Conservation (phyloP, 2,329 filamentous ascomycete genomes). For the Cladosporium sp. region DNA sequence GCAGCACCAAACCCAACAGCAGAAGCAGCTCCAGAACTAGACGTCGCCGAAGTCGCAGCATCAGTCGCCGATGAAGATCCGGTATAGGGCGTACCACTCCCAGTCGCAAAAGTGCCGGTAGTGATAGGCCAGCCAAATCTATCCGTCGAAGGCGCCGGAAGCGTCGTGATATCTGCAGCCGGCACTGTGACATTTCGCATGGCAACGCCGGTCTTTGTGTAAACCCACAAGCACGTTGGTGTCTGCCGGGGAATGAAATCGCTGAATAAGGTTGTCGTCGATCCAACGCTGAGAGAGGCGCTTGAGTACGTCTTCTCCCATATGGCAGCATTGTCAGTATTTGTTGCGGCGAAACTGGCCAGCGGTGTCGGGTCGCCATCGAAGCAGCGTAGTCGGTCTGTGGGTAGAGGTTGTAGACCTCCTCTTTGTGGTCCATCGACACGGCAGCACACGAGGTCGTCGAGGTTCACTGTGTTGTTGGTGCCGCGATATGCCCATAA, state of each 20-base stretch:
- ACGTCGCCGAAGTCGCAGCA: neutral
- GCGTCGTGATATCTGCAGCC: constrained; percentile 17
- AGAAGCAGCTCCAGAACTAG: neutral
- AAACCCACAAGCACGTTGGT: constrained; percentile 19
- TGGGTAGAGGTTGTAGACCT: constrained; percentile 12
- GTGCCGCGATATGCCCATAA: constrained; percentile 7
- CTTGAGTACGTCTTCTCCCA: constrained; percentile 17
- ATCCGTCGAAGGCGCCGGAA: constrained; percentile 6
- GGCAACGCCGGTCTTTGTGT: constrained; percentile 15
- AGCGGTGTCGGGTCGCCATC: constrained; percentile 17
- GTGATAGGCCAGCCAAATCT: neutral
- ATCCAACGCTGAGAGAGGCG: constrained; percentile 5
- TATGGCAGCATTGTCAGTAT: constrained; percentile 17
- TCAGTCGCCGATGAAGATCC: neutral
- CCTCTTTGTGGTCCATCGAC: constrained; percentile 12
- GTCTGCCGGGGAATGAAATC: constrained; percentile 16
- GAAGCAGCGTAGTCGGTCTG: constrained; percentile 9
- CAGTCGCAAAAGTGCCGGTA: neutral
- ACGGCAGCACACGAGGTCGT: constrained; percentile 17
- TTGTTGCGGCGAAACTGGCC: constrained; percentile 20
- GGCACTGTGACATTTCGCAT: constrained; percentile 19
- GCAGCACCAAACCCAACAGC: neutral
- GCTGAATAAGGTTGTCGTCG: constrained; percentile 6
- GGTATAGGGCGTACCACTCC: neutral
- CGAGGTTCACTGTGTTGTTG: constrained; percentile 14